Percentiles rank a stretch among this genome's conserved stretches.
Conservation (phyloP, 2,329 filamentous ascomycete genomes). For the Myriosclerotinia scirpicola region DNA sequence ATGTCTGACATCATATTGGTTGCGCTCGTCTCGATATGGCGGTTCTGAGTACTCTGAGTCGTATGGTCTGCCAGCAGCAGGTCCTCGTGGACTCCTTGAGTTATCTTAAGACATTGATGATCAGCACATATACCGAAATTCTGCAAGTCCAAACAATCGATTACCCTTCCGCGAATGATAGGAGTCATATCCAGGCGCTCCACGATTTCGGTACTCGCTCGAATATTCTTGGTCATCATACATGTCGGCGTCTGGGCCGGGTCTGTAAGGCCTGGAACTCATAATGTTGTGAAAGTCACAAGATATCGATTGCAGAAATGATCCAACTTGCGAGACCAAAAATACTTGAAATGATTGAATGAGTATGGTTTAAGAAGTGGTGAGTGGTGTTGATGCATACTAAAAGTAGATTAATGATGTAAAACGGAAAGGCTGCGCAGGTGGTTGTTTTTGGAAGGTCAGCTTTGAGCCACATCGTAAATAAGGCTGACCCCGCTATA, state of each 20-base stretch:
- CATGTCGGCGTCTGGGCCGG: slow-evolving; percentile 43
- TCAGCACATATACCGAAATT: slow-evolving; percentile 39
- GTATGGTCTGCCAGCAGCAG: slow-evolving; percentile 30
- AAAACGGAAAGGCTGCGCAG: neutral
- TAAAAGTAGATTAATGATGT: no score
- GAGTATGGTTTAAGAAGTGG: neutral
- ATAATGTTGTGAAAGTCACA: slow-evolving; percentile 3
- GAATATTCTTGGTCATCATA: slow-evolving; percentile 45
- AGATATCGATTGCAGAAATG: neutral
- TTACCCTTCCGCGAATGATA: slow-evolving; percentile 42
- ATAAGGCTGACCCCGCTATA: slow-evolving; percentile 4
- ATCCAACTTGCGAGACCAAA: neutral
- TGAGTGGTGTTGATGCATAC: neutral
- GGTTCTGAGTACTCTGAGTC: slow-evolving; percentile 29
- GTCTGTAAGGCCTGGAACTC: slow-evolving; percentile 22
- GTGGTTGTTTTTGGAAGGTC: neutral
- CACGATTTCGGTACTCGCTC: slow-evolving; percentile 31
- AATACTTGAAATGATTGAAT: neutral
- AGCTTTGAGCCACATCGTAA: slow-evolving; percentile 1
- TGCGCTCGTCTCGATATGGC: slow-evolving; percentile 38
- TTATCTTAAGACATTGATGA: slow-evolving; percentile 41
- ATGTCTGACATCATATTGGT: slow-evolving; percentile 38
- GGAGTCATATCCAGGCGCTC: slow-evolving; percentile 35
- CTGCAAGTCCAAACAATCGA: slow-evolving; percentile 38
- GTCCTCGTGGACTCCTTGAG: slow-evolving; percentile 36